Percentiles rank a stretch among this genome's conserved stretches.
phyloP scores from a whole-genome alignment of 176 grass and related monocot genomes.

The Carex pumila region DNA sequence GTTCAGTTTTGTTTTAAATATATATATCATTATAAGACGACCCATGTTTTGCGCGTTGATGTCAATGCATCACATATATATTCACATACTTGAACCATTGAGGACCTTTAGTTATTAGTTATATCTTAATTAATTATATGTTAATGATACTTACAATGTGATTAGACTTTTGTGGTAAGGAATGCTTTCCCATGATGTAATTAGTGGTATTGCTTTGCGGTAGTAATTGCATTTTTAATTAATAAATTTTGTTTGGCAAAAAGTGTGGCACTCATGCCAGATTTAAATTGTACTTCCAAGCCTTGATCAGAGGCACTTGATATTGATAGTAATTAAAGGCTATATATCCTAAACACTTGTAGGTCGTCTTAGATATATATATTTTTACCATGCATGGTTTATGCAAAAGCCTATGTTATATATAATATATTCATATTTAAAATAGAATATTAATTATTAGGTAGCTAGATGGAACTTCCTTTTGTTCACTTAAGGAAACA shows the following conservation, averaged over 20 bases:
- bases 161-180: conserved; percentile 8
- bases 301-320: not conserved
- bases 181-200: not conserved
- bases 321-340: not conserved
- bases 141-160: not conserved
- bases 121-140: not conserved
- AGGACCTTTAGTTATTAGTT: conserved; percentile 3
- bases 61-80: not conserved
- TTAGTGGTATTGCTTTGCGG: not conserved
- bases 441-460: not conserved
- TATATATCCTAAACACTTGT: not conserved
- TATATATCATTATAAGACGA: not conserved
- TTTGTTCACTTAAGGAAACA: not conserved
- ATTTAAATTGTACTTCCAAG: not conserved
- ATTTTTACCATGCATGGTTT: not conserved
- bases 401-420: not conserved
- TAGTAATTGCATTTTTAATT: not conserved
- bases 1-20: not conserved
- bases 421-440: not conserved
- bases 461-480: not conserved
- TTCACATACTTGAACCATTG: not conserved
- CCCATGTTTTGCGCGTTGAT: not conserved
- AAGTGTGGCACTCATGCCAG: not conserved
- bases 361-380: not conserved
- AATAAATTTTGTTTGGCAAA: not conserved